phyloP scores from a whole-genome alignment of 768 basidiomycete genomes.

The Trametes sanguinea region DNA sequence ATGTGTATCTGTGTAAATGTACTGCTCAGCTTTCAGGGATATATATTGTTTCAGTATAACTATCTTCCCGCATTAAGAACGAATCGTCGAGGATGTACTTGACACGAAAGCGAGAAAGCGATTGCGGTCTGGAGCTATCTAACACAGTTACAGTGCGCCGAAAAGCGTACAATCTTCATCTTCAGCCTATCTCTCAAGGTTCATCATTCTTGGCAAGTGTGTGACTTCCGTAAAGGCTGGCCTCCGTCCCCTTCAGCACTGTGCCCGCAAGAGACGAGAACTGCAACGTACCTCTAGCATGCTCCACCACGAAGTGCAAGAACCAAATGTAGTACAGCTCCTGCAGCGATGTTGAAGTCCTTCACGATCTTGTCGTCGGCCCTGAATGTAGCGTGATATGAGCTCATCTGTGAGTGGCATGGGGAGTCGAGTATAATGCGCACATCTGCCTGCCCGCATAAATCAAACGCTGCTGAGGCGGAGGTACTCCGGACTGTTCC shows the following conservation, averaged over 20 bases:
- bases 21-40: no score
- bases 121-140: constrained; percentile 4
- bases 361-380: constrained; percentile 87
- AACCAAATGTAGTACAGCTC: constrained; percentile 90
- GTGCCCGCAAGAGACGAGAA: neutral
- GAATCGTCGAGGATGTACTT: no score
- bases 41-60: no score
- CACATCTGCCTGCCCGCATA: constrained; percentile 93
- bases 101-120: constrained; percentile 15
- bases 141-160: constrained; percentile 16
- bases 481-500: constrained; percentile 97
- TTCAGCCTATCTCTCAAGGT: constrained; percentile 4
- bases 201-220: neutral
- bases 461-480: constrained; percentile 93
- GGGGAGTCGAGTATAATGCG: constrained; percentile 30
- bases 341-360: constrained; percentile 81
- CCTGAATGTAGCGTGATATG: constrained; percentile 44
- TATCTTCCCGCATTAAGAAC: no score
- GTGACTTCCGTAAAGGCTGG: neutral
- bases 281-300: constrained; percentile 39
- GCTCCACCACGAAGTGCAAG: constrained; percentile 90
- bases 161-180: constrained; percentile 4
- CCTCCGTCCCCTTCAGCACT: neutral
- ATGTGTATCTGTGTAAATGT: no score
- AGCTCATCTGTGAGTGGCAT: neutral